A percentile compares a stretch with the other conserved stretches of the same genome.
Conservation (phyloP, 345 rosid species). For the Excoecaria agallocha region DNA sequence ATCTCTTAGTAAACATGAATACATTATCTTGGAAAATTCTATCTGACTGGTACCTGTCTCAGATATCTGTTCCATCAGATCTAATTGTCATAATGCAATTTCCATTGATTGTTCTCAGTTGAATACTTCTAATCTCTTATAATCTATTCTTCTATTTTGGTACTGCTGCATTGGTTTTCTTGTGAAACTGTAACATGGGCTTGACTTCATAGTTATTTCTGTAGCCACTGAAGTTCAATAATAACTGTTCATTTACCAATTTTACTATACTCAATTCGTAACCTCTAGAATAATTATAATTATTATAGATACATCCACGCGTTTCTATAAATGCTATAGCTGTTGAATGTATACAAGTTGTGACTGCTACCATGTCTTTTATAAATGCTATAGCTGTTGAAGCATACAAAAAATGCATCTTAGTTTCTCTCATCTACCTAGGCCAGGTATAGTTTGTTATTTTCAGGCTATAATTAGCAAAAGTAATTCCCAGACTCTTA, state of each 20-base stretch:
- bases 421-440: too few relatives aligned
- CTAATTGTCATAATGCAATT: not conserved
- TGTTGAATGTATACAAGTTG: too few relatives aligned
- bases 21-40: slow-evolving; percentile 6
- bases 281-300: too few relatives aligned
- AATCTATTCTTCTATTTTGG: not conserved
- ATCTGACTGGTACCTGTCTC: not conserved
- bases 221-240: not conserved
- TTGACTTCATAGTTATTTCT: not conserved
- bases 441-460: too few relatives aligned
- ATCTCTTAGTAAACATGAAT: not conserved
- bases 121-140: not conserved
- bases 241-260: not conserved
- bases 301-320: too few relatives aligned
- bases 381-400: too few relatives aligned
- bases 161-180: not conserved
- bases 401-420: too few relatives aligned
- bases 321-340: too few relatives aligned
- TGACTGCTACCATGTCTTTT: too few relatives aligned
- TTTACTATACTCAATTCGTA: not conserved
- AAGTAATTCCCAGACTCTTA: too few relatives aligned
- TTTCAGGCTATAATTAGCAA: too few relatives aligned
- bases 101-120: not conserved
- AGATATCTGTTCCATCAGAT: not conserved
- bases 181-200: not conserved